Evolutionary conservation across 2,329 filamentous ascomycete species (phyloP), one percentile per base, ranked within the genome.

Genomic region (Fusarium pininemorale): DNA sequence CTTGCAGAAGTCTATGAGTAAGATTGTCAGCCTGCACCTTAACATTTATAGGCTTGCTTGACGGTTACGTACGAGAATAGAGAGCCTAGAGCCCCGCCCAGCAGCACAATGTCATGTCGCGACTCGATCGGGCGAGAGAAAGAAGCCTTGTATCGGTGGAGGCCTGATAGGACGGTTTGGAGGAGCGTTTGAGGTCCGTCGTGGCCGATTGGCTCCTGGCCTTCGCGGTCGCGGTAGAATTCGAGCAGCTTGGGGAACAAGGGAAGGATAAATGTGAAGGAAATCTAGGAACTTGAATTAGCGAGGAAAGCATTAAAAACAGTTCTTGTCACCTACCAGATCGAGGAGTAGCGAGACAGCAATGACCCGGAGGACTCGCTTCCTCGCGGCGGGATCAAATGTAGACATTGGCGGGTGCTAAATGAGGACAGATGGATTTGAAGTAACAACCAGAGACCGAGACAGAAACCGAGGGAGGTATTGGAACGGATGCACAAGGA

Each of bases 181-280:
- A 99, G 91, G 38, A 97, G 84, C 3, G 94, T 95, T 66, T 85
- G 83, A 7, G 88, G 85, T 41, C 85, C 84, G 62, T 85, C 84
- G 55, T 81, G 77, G 47, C 84, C 79, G 61, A 83, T 78, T 59
- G 83, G 77, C n/a, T 85, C 79, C 30, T 87, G 84, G 45, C 89
- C 88, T 83, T 98, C 95, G 83, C 91, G 90, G 80, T 94, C 92
- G 84, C 94, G 94, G 86, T 98, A 99, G 89, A 98, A 98, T 79
- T 97, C 93, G 83, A 98, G 92, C 50, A 99, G 92, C 66, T 95
- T 95, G 13, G 95, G 96, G 81, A 98, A 99, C 41, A 99, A 90
- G 0, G 96, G 96, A 14, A 99, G 92, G 81, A 98, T 98, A 81
- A 99, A 98, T 37, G 96, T 99, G 83, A 99, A 99, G 63, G 96